Percentiles rank a stretch among this genome's conserved stretches.
phyloP scores from a whole-genome alignment of 176 grass and related monocot genomes.

The Leersia perrieri region DNA sequence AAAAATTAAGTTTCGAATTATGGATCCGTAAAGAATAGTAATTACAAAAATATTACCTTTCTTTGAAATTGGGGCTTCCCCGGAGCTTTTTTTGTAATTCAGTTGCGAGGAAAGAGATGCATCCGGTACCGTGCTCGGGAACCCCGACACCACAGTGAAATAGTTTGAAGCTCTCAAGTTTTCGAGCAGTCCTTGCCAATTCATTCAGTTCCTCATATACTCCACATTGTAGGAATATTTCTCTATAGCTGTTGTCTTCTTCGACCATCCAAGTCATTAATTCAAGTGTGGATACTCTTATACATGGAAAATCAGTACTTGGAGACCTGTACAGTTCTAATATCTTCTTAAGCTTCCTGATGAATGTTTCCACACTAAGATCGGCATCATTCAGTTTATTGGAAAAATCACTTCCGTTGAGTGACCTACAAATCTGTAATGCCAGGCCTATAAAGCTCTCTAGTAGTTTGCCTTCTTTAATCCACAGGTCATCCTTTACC shows the following conservation, averaged over 20 bases:
- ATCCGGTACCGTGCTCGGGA: not conserved
- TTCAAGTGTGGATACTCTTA: slow-evolving; percentile 30
- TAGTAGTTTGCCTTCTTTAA: slow-evolving; percentile 24
- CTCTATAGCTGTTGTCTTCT: not conserved
- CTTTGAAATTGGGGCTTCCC: slow-evolving; percentile 4
- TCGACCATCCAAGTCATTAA: slow-evolving; percentile 26
- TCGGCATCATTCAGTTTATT: not conserved
- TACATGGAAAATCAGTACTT: slow-evolving; percentile 27
- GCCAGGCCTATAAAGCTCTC: slow-evolving; percentile 32
- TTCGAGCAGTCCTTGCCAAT: slow-evolving; percentile 14
- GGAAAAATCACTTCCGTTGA: not conserved
- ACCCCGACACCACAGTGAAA: slow-evolving; percentile 1
- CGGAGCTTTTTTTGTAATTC: not conserved
- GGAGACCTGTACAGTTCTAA: slow-evolving; percentile 4
- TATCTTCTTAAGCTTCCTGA: slow-evolving; percentile 25
- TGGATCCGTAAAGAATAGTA: not conserved
- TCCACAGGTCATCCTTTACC: not conserved
- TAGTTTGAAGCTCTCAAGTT: slow-evolving; percentile 23
- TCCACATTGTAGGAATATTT: slow-evolving; percentile 27
- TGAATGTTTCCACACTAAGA: not conserved
- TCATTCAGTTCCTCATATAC: slow-evolving; percentile 23
- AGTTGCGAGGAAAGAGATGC: not conserved
- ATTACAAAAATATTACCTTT: slow-evolving; percentile 1
- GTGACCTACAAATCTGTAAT: not conserved
- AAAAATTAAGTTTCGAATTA: not conserved